These are phyloP conservation scores for Xylaria venustula DNA, from an alignment of 495 filamentous ascomycete genomes.

Conservation along the genomic window DNA sequence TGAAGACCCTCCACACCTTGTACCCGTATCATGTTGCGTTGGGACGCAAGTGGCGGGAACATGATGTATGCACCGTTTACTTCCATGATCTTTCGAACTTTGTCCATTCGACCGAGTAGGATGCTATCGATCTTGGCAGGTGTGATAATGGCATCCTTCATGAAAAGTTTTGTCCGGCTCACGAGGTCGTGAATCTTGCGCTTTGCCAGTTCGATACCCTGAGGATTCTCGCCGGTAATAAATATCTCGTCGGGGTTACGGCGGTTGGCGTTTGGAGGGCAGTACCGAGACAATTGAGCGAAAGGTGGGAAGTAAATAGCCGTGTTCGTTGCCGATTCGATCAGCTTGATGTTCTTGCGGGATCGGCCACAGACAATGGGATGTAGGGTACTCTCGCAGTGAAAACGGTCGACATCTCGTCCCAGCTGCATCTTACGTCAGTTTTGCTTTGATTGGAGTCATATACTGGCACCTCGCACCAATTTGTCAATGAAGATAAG, in stretches of 20 bases:
- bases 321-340: slow-evolving; percentile 89
- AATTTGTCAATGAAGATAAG: slow-evolving; percentile 97
- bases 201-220: slow-evolving; percentile 83
- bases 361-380: slow-evolving; percentile 86
- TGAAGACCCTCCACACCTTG: slow-evolving; percentile 90
- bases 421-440: slow-evolving; percentile 62
- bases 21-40: slow-evolving; percentile 75
- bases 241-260: slow-evolving; percentile 87
- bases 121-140: slow-evolving; percentile 92
- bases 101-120: slow-evolving; percentile 85
- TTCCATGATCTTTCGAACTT: slow-evolving; percentile 96
- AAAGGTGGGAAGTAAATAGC: slow-evolving; percentile 98
- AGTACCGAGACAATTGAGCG: slow-evolving; percentile 83
- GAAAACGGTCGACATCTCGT: slow-evolving; percentile 77
- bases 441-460: slow-evolving; percentile 1
- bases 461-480: slow-evolving; percentile 51
- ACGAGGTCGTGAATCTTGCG: slow-evolving; percentile 82
- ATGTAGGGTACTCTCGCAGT: slow-evolving; percentile 83
- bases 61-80: slow-evolving; percentile 91
- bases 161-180: slow-evolving; percentile 71
- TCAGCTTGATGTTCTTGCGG: slow-evolving; percentile 93
- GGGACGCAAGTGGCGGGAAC: slow-evolving; percentile 79
- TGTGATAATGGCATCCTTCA: slow-evolving; percentile 86
- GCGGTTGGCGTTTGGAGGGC: slow-evolving; percentile 70
- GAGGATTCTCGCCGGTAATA: slow-evolving; percentile 81